Base-by-base conservation (phyloP, 805 yeast genomes). In the Kuraishia borneana region DNA sequence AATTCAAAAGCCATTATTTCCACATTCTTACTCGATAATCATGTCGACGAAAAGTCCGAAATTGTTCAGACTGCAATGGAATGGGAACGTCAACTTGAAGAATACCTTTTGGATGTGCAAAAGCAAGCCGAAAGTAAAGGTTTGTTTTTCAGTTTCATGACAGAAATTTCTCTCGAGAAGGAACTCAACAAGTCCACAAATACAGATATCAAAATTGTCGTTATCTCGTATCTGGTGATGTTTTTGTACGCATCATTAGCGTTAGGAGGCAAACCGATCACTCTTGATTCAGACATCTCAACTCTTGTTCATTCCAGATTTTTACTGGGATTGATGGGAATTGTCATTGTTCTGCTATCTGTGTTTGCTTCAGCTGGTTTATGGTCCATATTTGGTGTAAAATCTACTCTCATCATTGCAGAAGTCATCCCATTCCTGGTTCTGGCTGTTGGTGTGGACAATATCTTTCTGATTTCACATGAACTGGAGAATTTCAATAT, bases 391-490 rank as follows among this genome's bases (percentile, higher is more conserved):
- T 38, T 82, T n/a, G 94, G 92, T 0, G 57, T 88, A 32, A 84
- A 83, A 47, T 83, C 94, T 0, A 89, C 97, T 0, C 61, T 89
- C 29, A 88, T 89, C 42, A 85, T 89, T 37, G 96, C 97, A 2
- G 97, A 92, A 53, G 98, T 89, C 5, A 89, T 89, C 22, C 97
- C 97, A 7, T 89, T 89, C 50, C 61, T 89, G 46, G 82, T 89
- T 10, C 63, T 89, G 38, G 98, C 98, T 0, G 78, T 89, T 36
- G 98, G 98, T n/a, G 85, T 89, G 19, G 98, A 89, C 57, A 89
- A 89, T 52, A 83, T 89, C 18, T 92, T 88, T 49, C 60, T 89
- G 42, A 73, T 89, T 16, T 79, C 85, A 1, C 88, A 88, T 50
- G 95, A 87, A 47, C 61, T 83, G 32, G 71, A 76, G 29, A 57